Evolutionary conservation across 2,329 filamentous ascomycete species (phyloP).

Genomic region (Pseudogymnoascus pannorum): DNA sequence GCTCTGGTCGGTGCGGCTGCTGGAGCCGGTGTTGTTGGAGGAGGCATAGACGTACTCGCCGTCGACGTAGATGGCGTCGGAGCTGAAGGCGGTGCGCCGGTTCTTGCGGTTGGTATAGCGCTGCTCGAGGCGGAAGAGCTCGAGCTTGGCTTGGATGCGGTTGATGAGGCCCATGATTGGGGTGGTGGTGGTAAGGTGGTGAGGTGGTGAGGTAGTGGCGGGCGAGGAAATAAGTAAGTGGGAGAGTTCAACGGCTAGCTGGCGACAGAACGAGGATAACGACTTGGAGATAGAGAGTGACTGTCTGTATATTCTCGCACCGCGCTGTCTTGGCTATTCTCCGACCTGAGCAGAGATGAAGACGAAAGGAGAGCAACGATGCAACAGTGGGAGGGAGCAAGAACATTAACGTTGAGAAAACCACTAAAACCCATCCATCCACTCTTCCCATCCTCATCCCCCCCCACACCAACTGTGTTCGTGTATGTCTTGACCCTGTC

Average conservation of each 20-base stretch:
- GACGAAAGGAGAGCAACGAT: neutral
- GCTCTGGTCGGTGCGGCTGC: slow-evolving; percentile 5
- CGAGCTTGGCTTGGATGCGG: slow-evolving; percentile 62
- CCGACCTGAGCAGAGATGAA: neutral
- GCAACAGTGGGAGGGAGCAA: neutral
- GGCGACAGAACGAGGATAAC: neutral
- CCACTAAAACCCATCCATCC: neutral
- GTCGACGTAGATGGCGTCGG: slow-evolving; percentile 85
- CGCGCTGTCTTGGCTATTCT: neutral
- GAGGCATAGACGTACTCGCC: slow-evolving; percentile 86
- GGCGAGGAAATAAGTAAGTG: too few species aligned
- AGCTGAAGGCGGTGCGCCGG: slow-evolving; percentile 81
- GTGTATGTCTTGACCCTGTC: neutral
- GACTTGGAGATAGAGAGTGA: neutral
- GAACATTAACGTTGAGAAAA: slow-evolving; percentile 5
- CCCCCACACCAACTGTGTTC: neutral
- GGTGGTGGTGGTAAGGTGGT: neutral
- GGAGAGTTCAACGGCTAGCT: neutral
- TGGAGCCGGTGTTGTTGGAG: slow-evolving; percentile 29
- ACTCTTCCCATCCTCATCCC: neutral
- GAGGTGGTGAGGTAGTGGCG: neutral
- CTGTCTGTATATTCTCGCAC: neutral
- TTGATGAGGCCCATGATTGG: slow-evolving; percentile 38
- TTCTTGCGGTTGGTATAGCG: slow-evolving; percentile 83
- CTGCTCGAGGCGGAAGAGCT: slow-evolving; percentile 92